Base-by-base conservation (phyloP, 805 yeast species). In the Candida cerambycidarum region DNA sequence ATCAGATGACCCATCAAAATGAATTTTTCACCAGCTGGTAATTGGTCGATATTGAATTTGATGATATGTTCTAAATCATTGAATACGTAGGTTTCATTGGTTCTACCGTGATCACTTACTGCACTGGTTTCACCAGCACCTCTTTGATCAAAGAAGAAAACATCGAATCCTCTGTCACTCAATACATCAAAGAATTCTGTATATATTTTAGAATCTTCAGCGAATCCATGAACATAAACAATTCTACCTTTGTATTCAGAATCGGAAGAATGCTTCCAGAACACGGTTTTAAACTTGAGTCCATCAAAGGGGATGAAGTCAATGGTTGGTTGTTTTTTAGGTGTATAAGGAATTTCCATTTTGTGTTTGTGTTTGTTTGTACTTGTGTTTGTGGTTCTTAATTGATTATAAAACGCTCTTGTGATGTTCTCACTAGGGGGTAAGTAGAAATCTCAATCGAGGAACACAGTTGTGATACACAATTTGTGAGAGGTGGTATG, bases 81-180 rank as follows among this genome's bases (percentile, higher is more conserved):
- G 54, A 77, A 80, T 1, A 78, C 75, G 46, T 75, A 75, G 36
- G 48, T 52, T 45, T 84, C 89, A 53, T 78, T 68, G 1, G 87
- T 78, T 18, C 60, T 57, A 8, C 90, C 92, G 35, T 70, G 65
- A 5, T 62, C 55, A 24, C 73, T 69, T 18, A 79, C 80, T 1
- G 76, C 73, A 1, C 80, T 72, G 0, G 90, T 83, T 40, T 66
- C 72, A 2, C 90, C 90, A 7, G 88, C 78, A 0, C 93, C 95
- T 56, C 90, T 69, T 60, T 85, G 92, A 58, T 82, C 89, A 59
- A 78, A 86, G 55, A 77, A 76, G 57, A 81, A 83, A 0, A 76
- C 68, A 52, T 85, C 89, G 56, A 75, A 83, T 0, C 92, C 90
- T 15, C 50, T 45, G 16, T 55, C 54, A 2, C 76, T 63, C 42